Conservation (phyloP, 371 early-diverging fungal genomes). For the Mortierella sp. region DNA sequence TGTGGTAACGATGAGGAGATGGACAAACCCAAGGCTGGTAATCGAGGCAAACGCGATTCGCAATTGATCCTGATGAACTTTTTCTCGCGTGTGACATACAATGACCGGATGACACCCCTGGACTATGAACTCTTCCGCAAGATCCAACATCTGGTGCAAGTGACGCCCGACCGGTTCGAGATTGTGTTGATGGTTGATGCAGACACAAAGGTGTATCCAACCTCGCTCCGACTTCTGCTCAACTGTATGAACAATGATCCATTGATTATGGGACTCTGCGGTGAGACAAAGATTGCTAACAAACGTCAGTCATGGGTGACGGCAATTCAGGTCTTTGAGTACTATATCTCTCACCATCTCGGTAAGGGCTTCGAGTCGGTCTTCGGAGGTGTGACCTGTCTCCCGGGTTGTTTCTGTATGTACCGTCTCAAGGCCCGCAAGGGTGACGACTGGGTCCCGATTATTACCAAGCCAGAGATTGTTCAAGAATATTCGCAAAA, state of each 20-base stretch:
- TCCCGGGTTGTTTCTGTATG: slow-evolving; percentile 95
- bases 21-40: slow-evolving; percentile 80
- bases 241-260: slow-evolving; percentile 81
- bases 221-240: slow-evolving; percentile 76
- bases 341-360: slow-evolving; percentile 93
- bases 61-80: slow-evolving; percentile 94
- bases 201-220: slow-evolving; percentile 81
- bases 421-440: slow-evolving; percentile 88
- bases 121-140: slow-evolving; percentile 88
- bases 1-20: slow-evolving; percentile 77
- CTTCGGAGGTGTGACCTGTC: slow-evolving; percentile 96
- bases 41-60: slow-evolving; percentile 94
- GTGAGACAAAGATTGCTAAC: slow-evolving; percentile 87
- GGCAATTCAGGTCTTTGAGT: slow-evolving; percentile 94
- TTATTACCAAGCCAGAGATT: slow-evolving; percentile 84
- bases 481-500: slow-evolving; percentile 88
- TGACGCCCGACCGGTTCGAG: slow-evolving; percentile 83
- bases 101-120: slow-evolving; percentile 82
- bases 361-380: slow-evolving; percentile 92
- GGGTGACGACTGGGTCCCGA: slow-evolving; percentile 75
- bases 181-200: slow-evolving; percentile 90
- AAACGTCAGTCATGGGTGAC: slow-evolving; percentile 86
- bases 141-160: slow-evolving; percentile 75
- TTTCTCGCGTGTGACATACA: slow-evolving; percentile 79
- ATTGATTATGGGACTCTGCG: slow-evolving; percentile 83